A percentile compares a stretch with the other conserved stretches of the same genome.
phyloP scores from a whole-genome alignment of 1,139 yeast genomes.

The Kodamaea plutei region DNA sequence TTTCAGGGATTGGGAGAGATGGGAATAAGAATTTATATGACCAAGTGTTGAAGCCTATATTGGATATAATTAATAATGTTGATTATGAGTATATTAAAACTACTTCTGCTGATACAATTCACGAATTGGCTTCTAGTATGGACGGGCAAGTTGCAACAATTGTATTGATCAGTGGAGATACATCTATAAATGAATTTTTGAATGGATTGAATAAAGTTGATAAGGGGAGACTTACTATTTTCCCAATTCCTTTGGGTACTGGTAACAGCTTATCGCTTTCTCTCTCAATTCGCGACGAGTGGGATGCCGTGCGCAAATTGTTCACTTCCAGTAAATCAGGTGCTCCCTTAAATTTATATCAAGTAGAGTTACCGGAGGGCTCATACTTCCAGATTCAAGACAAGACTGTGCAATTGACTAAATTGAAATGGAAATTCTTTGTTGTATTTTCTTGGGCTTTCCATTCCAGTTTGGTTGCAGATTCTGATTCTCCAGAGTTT shows the following conservation, averaged over 20 bases:
- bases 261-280: constrained; percentile 80
- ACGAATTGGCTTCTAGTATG: constrained; percentile 18
- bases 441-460: constrained; percentile 83
- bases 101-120: constrained; percentile 26
- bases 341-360: constrained; percentile 50
- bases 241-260: constrained; percentile 75
- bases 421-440: constrained; percentile 39
- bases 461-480: constrained; percentile 82
- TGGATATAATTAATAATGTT: constrained; percentile 29
- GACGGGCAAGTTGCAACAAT: constrained; percentile 31
- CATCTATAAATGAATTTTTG: constrained; percentile 73
- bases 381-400: constrained; percentile 27
- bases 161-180: constrained; percentile 78
- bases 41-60: constrained; percentile 42
- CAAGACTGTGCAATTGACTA: constrained; percentile 13
- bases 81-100: constrained; percentile 41
- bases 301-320: constrained; percentile 39
- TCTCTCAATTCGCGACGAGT: constrained; percentile 38
- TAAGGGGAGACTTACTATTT: constrained; percentile 25
- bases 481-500: constrained; percentile 66
- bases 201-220: constrained; percentile 38
- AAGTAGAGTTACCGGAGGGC: constrained; percentile 50
- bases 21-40: constrained; percentile 36
- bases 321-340: constrained; percentile 23
- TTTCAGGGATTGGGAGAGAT: constrained; percentile 53